Base-by-base conservation (phyloP, 345 rosid genomes). In the Eutrema heterophyllum region DNA sequence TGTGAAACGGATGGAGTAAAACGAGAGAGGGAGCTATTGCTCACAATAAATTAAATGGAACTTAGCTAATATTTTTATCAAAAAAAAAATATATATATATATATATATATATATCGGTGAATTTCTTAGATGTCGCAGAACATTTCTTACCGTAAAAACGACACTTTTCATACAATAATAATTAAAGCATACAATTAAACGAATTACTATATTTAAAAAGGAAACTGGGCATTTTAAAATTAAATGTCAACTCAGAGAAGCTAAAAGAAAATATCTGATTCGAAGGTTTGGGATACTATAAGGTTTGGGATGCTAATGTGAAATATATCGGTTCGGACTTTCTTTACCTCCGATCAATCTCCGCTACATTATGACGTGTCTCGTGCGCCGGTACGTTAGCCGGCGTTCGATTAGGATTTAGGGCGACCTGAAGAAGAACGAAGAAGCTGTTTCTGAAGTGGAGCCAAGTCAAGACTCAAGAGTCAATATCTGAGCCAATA, bases 231-330 rank as follows among this genome's bases (percentile, higher is more conserved):
- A 7, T 35, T 12, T 35, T 7, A 56, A 59, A 35, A 24, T 48
- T 13, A 27, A 39, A 50, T 71, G 35, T 49, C 49, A 57, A 56
- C 58, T 59, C 73, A 60, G 18, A 60, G 18, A 61, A 61, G 30
- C 27, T 58, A 10, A 49, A 49, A 10, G 11, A 49, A 15, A 9
- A 26, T 5, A 26, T n/a, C 4, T 36, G n/a, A 38, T 16, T 26
- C 14, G 4, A 46, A 48, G 30, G n/a, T 18, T 5, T 1, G n/a
- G 5, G 5, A 35, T 16, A 7, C 3, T 56, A 2, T 43, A 2
- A 4, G 11, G n/a, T 52, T 52, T 26, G 5, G 39, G 39, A 14
- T 1, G 36, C 57, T 27, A 32, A n/a, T 32, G 24, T 4, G 60
- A 55, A 54, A 7, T 30, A 13, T 27, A n/a, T n/a, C 38, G 60